Evolutionary conservation across 2,329 filamentous ascomycete genomes (phyloP).

Genomic region (Aspergillus sp.): DNA sequence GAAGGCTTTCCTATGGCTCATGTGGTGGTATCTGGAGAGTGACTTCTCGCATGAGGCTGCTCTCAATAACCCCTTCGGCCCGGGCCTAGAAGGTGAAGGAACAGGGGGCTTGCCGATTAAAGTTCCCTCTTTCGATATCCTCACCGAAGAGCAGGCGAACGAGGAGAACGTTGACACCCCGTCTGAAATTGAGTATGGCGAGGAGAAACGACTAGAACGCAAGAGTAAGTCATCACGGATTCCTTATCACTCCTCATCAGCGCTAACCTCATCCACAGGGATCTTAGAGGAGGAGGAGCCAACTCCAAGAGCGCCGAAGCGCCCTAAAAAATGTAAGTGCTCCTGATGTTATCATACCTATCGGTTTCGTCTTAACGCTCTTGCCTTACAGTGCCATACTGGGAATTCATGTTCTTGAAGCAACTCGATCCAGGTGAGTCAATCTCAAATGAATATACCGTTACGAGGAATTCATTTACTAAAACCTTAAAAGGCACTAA

Average conservation of each 20-base stretch:
- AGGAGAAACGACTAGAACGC: constrained; percentile 49
- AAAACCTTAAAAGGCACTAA: background rate
- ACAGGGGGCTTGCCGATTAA: constrained; percentile 47
- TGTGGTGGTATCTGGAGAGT: constrained; percentile 99
- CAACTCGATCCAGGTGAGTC: constrained; percentile 7
- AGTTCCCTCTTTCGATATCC: constrained; percentile 47
- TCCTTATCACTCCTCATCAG: background rate
- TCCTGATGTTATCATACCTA: background rate
- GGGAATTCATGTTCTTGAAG: constrained; percentile 4
- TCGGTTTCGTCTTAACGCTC: background rate
- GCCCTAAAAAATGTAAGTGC: constrained; percentile 43
- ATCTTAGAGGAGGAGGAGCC: constrained; percentile 51
- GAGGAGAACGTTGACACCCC: constrained; percentile 52
- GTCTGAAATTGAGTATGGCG: constrained; percentile 50
- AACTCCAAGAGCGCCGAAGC: constrained; percentile 45
- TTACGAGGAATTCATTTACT: constrained; percentile 7
- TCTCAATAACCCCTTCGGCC: constrained; percentile 85
- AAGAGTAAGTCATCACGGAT: constrained; percentile 37
- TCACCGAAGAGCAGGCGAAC: constrained; percentile 52
- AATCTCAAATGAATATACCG: background rate
- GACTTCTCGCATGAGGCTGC: constrained; percentile 89
- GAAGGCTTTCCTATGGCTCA: constrained; percentile 89
- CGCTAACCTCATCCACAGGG: constrained; percentile 27
- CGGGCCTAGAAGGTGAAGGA: constrained; percentile 45
- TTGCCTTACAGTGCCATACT: constrained; percentile 1